Percentiles rank a stretch among this genome's conserved stretches.
Evolutionary conservation across 2,329 filamentous ascomycete genomes (phyloP).

Genomic region (Leptographium lundbergii): DNA sequence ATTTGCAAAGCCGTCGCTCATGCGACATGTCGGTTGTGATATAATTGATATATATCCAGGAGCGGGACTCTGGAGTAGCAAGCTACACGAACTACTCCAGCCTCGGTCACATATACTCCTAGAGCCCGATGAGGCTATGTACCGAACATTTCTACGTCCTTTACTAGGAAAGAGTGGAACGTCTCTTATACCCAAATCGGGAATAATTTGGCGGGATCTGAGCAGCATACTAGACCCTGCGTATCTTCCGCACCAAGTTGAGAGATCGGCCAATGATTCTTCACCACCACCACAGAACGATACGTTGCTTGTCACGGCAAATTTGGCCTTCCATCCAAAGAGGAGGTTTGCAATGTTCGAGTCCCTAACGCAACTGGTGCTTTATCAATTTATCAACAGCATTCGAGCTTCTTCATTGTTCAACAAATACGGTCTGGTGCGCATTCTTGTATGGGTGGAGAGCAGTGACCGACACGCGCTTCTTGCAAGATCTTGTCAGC

Average conservation of each 20-base stretch:
- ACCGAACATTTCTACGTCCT: constrained; percentile 46
- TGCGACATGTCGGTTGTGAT: constrained; percentile 64
- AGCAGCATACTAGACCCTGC: constrained; percentile 35
- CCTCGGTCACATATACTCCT: constrained; percentile 76
- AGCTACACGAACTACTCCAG: constrained; percentile 60
- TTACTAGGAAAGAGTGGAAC: constrained; percentile 37
- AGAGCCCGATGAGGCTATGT: constrained; percentile 52
- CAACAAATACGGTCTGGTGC: constrained; percentile 65
- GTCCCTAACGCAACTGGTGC: constrained; percentile 43
- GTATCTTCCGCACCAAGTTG: constrained; percentile 42
- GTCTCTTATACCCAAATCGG: constrained; percentile 40
- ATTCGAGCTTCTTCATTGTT: constrained; percentile 48
- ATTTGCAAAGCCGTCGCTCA: constrained; percentile 56
- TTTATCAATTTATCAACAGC: constrained; percentile 48
- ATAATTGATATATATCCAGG: constrained; percentile 82
- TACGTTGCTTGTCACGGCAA: constrained; percentile 59
- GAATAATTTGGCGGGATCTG: constrained; percentile 49
- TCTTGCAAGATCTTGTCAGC: constrained; percentile 45
- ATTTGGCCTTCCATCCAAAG: constrained; percentile 44
- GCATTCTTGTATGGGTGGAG: constrained; percentile 63
- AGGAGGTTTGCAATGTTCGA: constrained; percentile 37
- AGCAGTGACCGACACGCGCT: constrained; percentile 44
- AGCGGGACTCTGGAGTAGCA: constrained; percentile 61
- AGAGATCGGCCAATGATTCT: constrained; percentile 23
- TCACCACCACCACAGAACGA: constrained; percentile 46